Percentiles rank a stretch among this genome's conserved stretches.
Conservation (phyloP, 179 eudicot species). For the Spergularia azorica region DNA sequence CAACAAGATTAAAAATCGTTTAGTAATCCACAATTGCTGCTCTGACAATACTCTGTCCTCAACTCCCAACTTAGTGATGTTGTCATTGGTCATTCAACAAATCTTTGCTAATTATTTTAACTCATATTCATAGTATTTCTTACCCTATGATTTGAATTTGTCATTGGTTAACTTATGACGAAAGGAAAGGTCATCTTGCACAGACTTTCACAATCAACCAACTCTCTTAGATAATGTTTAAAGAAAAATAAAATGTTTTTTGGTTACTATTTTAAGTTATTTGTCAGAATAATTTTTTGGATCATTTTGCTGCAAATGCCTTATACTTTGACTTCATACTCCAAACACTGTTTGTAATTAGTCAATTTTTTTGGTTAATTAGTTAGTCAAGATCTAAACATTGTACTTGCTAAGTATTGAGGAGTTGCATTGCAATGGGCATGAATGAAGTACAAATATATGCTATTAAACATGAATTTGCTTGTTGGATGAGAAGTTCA, state of each 20-base stretch:
- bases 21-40: slow-evolving; percentile 16
- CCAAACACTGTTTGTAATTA: slow-evolving; percentile 10
- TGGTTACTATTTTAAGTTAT: not conserved
- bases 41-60: slow-evolving; percentile 16
- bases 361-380: slow-evolving; percentile 3
- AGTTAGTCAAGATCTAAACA: too few species aligned
- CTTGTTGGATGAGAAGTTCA: too few species aligned
- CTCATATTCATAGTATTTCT: not conserved
- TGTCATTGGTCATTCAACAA: slow-evolving; percentile 17
- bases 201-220: not conserved
- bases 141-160: not conserved
- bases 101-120: not conserved
- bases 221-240: not conserved
- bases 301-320: slow-evolving; percentile 6
- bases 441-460: too few species aligned
- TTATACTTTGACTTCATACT: slow-evolving; percentile 12
- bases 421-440: too few species aligned
- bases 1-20: slow-evolving; percentile 5
- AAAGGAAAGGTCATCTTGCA: not conserved
- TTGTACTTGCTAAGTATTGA: too few species aligned
- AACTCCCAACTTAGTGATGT: slow-evolving; percentile 6
- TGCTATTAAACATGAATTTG: too few species aligned
- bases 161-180: too few species aligned
- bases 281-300: slow-evolving; percentile 10
- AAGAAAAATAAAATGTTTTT: not conserved